A percentile compares a stretch with the other conserved stretches of the same genome.
Evolutionary conservation across 768 basidiomycete genomes (phyloP).

Genomic region (Trametes cingulata): DNA sequence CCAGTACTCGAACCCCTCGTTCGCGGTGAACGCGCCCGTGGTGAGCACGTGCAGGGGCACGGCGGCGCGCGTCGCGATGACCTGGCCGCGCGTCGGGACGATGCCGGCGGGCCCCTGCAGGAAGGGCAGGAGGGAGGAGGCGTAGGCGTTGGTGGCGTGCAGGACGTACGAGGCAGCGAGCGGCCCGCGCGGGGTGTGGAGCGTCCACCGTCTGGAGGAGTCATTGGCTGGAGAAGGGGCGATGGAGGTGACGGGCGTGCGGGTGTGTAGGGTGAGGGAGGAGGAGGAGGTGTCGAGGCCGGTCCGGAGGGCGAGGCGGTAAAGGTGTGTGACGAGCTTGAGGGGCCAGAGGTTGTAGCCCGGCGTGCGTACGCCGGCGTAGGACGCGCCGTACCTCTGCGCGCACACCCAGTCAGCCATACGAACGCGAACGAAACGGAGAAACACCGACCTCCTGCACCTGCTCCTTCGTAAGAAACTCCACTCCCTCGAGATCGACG

Average conservation of each 20-base stretch:
- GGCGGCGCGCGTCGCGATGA: slow-evolving; percentile 47
- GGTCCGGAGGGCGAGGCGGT: slow-evolving; percentile 39
- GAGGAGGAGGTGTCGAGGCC: slow-evolving; percentile 31
- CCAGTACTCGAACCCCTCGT: slow-evolving; percentile 72
- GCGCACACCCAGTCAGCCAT: neutral
- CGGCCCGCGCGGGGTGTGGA: slow-evolving; percentile 67
- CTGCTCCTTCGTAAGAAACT: slow-evolving; percentile 49
- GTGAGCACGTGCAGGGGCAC: slow-evolving; percentile 43
- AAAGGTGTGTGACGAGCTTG: slow-evolving; percentile 76
- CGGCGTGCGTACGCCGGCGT: slow-evolving; percentile 52
- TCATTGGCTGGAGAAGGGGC: slow-evolving; percentile 7
- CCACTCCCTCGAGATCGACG: slow-evolving; percentile 42
- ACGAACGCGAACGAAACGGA: neutral
- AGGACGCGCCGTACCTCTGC: slow-evolving; percentile 46
- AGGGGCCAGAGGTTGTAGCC: slow-evolving; percentile 77
- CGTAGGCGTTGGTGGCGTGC: slow-evolving; percentile 88
- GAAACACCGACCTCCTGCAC: slow-evolving; percentile 44
- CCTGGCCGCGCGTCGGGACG: slow-evolving; percentile 73
- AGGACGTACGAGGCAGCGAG: slow-evolving; percentile 65
- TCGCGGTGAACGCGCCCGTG: slow-evolving; percentile 42
- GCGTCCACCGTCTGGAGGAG: slow-evolving; percentile 45
- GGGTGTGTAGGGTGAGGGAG: slow-evolving; percentile 64
- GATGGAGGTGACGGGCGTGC: slow-evolving; percentile 63
- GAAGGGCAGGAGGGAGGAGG: slow-evolving; percentile 73
- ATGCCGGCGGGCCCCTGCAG: slow-evolving; percentile 56